Base-by-base conservation (phyloP, 495 filamentous ascomycete genomes). In the Thozetella sp. region DNA sequence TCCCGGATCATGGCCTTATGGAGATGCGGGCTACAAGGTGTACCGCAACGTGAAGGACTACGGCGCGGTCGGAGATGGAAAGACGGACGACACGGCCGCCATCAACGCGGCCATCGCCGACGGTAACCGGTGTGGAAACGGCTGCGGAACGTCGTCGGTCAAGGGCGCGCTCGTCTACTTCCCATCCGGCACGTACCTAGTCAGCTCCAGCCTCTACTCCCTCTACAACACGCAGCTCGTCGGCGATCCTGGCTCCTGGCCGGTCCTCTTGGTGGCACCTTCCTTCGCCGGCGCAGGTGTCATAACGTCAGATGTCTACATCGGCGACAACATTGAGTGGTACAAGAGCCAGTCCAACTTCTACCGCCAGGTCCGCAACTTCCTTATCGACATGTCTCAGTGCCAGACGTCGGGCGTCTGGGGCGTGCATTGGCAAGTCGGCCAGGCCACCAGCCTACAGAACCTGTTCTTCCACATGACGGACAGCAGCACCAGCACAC, bases 281-380 rank as follows among this genome's bases (percentile, higher is more conserved):
- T 70, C 72, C 60, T 97, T 97, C 67, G 37, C 74, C 2, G 93
- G 93, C 55, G 93, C 95, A 69, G 92, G 85, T 19, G 78, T 97
- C n/a, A 90, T 97, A 64, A 92, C 95, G 63, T 79, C 90, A 12
- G 89, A 97, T 63, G 91, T 91, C 0, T 96, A 97, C 67, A 70
- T 73, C n/a, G 67, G 82, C 27, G 76, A 77, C 24, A 73, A 76
- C 24, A 60, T 46, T 6, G 80, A 83, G 61, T 83, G 74, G 77
- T 95, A 86, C 71, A 90, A 86, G 60, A 93, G 93, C 69, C 87
- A 93, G 73, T 96, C 96, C 84, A 96, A 97, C 77, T 97, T 97
- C 80, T 96, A 90, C 81, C 91, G 93, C 25, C 88, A 93, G 63
- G 79, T 97, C 62, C 90, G 93, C 68, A 97, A 97, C 76, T 89